Evolutionary conservation across 2,329 filamentous ascomycete species (phyloP).

Genomic region (Cytospora piceae): DNA sequence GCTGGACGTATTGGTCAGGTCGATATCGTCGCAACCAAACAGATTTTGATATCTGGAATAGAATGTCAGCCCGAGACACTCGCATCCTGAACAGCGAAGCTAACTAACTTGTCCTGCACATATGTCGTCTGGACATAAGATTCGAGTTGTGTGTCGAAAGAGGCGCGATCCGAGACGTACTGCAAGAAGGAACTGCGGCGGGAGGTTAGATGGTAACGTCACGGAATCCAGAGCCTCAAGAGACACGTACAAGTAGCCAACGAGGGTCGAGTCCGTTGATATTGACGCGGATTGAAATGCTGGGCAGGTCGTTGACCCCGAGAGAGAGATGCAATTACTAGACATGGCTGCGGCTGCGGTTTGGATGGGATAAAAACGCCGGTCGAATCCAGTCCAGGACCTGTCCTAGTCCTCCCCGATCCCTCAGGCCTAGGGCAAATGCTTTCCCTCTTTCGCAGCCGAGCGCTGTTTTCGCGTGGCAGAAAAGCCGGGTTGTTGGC

Average conservation of each 20-base stretch:
- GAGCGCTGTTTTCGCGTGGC: slow-evolving; percentile 6
- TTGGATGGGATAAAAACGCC: slow-evolving; percentile 17
- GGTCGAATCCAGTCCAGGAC: slow-evolving; percentile 16
- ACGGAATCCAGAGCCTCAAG: not conserved
- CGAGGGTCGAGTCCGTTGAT: slow-evolving; percentile 57
- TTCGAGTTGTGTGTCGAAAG: slow-evolving; percentile 77
- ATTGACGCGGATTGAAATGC: slow-evolving; percentile 66
- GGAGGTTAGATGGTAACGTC: slow-evolving; percentile 17
- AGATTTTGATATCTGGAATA: slow-evolving; percentile 73
- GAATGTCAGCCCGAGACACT: slow-evolving; percentile 28
- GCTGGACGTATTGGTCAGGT: slow-evolving; percentile 76
- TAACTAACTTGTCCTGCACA: slow-evolving; percentile 73
- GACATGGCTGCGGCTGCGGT: slow-evolving; percentile 45
- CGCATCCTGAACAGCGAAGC: slow-evolving; percentile 12
- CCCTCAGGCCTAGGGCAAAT: slow-evolving; percentile 4
- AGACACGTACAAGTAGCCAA: slow-evolving; percentile 61
- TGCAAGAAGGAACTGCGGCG: slow-evolving; percentile 80
- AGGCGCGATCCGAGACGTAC: slow-evolving; percentile 73
- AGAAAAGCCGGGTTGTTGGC: not conserved
- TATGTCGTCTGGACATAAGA: slow-evolving; percentile 77
- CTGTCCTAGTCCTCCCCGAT: slow-evolving; percentile 18
- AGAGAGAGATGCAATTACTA: slow-evolving; percentile 54
- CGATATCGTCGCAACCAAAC: slow-evolving; percentile 78
- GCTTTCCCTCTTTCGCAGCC: not conserved
- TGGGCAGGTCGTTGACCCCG: slow-evolving; percentile 63